These are phyloP conservation scores for Apiotrichum veenhuisii DNA, from an alignment of 1,284 basidiomycete species.

Conservation along the genomic window DNA sequence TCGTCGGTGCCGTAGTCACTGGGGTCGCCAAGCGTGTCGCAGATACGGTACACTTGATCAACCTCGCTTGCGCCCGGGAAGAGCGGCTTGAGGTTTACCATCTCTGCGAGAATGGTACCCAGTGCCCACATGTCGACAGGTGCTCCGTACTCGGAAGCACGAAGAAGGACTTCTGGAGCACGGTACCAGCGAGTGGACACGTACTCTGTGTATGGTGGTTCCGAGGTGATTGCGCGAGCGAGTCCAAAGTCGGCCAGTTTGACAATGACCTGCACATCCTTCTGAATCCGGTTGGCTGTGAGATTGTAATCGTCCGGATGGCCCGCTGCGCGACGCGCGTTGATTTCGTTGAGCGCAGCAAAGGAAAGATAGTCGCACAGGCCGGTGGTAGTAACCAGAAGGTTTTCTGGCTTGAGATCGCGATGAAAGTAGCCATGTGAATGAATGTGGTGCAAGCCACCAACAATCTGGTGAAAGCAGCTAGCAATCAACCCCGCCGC, in stretches of 20 bases:
- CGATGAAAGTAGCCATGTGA: constrained; percentile 92
- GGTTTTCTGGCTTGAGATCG: constrained; percentile 99
- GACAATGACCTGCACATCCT: constrained; percentile 93
- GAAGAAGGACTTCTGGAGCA: constrained; percentile 91
- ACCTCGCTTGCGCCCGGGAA: constrained; percentile 97
- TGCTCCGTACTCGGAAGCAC: constrained; percentile 87
- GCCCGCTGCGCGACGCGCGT: constrained; percentile 18
- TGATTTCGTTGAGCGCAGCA: constrained; percentile 34
- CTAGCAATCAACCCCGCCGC: constrained; percentile 92
- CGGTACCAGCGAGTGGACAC: constrained; percentile 99
- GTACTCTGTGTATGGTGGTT: constrained; percentile 96
- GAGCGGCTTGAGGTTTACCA: constrained; percentile 89
- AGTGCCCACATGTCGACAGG: constrained; percentile 99
- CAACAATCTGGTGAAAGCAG: constrained; percentile 88
- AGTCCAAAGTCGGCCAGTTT: constrained; percentile 99
- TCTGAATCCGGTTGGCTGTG: constrained; percentile 54
- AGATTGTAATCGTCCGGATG: constrained; percentile 1
- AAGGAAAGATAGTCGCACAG: constrained; percentile 83
- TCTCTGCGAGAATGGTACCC: constrained; percentile 95
- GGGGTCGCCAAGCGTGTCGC: constrained; percentile 90
- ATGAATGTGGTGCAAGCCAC: constrained; percentile 91
- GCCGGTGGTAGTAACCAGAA: constrained; percentile 99
- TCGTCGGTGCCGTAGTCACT: constrained; percentile 75
- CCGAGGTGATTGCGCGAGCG: constrained; percentile 81
- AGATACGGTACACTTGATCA: constrained; percentile 88